phyloP scores from a whole-genome alignment of 495 filamentous ascomycete species.

The Daldinia concentrica region DNA sequence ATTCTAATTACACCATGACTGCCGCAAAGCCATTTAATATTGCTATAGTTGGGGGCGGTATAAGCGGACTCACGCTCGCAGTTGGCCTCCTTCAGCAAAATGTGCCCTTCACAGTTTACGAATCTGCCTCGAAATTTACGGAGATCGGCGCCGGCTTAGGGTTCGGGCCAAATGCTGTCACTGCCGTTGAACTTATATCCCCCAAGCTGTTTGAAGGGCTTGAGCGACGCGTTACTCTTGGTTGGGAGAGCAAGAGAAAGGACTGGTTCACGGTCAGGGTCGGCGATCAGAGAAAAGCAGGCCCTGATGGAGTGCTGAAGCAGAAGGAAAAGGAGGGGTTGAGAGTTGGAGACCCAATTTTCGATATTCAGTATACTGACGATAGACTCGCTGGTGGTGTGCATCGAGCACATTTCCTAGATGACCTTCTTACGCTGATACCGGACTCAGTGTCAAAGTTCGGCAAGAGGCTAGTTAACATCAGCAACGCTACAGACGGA shows the following conservation, averaged over 20 bases:
- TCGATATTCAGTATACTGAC: constrained; percentile 38
- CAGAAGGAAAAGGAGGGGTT: constrained; percentile 33
- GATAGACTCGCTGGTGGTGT: constrained; percentile 50
- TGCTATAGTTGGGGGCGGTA: constrained; percentile 66
- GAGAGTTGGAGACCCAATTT: constrained; percentile 44
- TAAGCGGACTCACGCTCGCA: constrained; percentile 63
- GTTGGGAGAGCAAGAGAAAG: constrained; percentile 15
- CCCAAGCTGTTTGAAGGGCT: constrained; percentile 54
- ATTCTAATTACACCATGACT: constrained; percentile 8
- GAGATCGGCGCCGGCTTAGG: constrained; percentile 72
- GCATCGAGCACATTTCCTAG: constrained; percentile 68
- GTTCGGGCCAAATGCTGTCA: constrained; percentile 66
- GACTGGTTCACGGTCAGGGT: constrained; percentile 42
- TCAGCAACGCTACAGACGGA: constrained; percentile 43
- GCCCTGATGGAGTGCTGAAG: constrained; percentile 31
- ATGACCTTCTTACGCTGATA: constrained; percentile 65
- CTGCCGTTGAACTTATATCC: constrained; percentile 64
- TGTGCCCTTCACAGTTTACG: constrained; percentile 63
- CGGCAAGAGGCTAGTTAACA: constrained; percentile 52
- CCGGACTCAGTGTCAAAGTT: constrained; percentile 59
- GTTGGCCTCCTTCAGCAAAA: constrained; percentile 52
- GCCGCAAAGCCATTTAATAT: constrained; percentile 48
- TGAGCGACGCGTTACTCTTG: constrained; percentile 48
- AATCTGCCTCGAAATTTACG: constrained; percentile 57
- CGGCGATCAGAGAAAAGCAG: constrained; percentile 37